phyloP scores from a whole-genome alignment of 1,284 basidiomycete genomes.

The Cutaneotrichosporon sp. region DNA sequence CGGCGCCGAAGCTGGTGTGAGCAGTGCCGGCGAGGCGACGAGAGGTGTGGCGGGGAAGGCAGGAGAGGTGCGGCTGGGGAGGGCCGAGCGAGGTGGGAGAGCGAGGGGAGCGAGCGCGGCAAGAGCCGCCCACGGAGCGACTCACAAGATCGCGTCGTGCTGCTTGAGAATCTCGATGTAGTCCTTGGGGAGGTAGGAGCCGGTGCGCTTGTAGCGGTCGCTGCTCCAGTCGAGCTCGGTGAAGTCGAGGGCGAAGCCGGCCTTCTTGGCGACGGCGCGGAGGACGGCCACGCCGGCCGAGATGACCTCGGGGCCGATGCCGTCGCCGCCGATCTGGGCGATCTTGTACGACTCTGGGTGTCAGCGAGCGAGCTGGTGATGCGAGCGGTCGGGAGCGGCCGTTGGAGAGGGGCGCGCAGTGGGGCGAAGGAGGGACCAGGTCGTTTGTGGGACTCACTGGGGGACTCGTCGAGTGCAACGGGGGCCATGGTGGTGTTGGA shows the following conservation, averaged over 20 bases:
- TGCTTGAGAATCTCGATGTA: conserved; percentile 34
- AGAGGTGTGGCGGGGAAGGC: too few species aligned
- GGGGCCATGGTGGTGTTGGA: neutral
- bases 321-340: conserved; percentile 62
- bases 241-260: conserved; percentile 13
- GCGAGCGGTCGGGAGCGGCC: too few species aligned
- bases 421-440: too few species aligned
- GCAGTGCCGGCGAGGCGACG: conserved; percentile 55
- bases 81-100: too few species aligned
- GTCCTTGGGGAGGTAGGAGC: conserved; percentile 55
- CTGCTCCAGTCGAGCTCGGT: conserved; percentile 52
- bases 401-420: too few species aligned
- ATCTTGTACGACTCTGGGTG: conserved; percentile 36
- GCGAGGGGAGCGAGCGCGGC: too few species aligned
- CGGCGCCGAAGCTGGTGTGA: conserved; percentile 93
- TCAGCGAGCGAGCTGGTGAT: neutral
- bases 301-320: conserved; percentile 60
- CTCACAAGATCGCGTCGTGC: conserved; percentile 50
- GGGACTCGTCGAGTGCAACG: neutral
- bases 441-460: neutral
- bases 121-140: conserved; percentile 41
- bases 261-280: conserved; percentile 33
- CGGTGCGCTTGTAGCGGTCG: conserved; percentile 53
- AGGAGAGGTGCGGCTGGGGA: too few species aligned
- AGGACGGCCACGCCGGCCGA: conserved; percentile 51